Base-by-base conservation (phyloP, 257 asterid species). In the Nicotiana undulata region DNA sequence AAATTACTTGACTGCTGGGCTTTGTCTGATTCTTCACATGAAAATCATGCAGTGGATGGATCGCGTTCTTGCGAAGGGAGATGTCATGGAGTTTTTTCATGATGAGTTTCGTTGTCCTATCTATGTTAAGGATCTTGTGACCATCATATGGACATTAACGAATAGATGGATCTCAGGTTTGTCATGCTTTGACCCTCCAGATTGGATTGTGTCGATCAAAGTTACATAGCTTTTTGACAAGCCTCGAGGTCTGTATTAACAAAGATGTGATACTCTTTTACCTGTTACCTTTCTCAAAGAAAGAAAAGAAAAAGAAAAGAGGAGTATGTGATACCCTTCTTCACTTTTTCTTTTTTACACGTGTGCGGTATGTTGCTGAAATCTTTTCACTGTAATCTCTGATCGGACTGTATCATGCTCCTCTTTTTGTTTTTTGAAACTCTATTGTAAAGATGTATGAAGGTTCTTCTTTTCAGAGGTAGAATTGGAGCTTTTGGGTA, bases 41-140 rank as follows among this genome's bases (percentile, higher is more conserved):
- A 81, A 16, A 67, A 58, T 68, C 81, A 82, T 84, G 88, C 93
- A 95, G 99, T 95, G 98, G 98, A 92, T 95, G 89, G 97, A 93
- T 81, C 82, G 89, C 44, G 92, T 85, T 63, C 97, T 95, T 79
- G 89, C 95, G 61, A 95, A 90, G 86, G 95, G 92, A 76, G 97
- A 92, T 81, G 75, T 77, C 15, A 65, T 85, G 81, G 87, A 92
- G 31, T 94, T 92, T 87, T 95, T 95, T 86, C 83, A 88, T 10
- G 98, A 95, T 28, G 99, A 95, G 83, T 93, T 89, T 66, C 99
- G 99, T 11, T 93, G 98, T 83, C 99, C 99, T 49, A 90, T 95
- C 80, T 92, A 90, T 88, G 95, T 95, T 55, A 92, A 89, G 85
- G 99, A 95, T 88, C 91, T 95, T 70, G 95, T 92, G 79, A 67